Base-by-base conservation (phyloP, 805 yeast species). In the Zygosaccharomyces rouxii region DNA sequence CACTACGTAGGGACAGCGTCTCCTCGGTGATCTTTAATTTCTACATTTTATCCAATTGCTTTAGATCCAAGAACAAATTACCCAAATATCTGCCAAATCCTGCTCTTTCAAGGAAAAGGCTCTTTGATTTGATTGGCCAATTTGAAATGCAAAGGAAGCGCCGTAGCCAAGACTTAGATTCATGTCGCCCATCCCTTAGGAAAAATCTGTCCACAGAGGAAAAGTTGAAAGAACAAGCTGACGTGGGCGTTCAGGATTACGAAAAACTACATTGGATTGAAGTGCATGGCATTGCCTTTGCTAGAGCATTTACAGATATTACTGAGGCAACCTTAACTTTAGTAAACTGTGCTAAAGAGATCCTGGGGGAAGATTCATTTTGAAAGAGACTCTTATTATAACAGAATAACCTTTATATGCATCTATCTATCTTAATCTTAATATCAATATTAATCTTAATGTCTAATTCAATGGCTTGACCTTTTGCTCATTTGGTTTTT, bases 221-320 rank as follows among this genome's bases (percentile, higher is more conserved):
- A 25, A 49, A 49, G 25, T 26, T 55, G 22, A 29, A 18, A 19
- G 35, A 41, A n/a, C 44, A 41, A 35, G 23, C 9, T 21, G 44
- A 41, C 28, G 37, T 29, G 13, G 29, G 7, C 13, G 35, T 52
- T 22, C 46, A 48, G 23, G 51, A 47, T 35, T 26, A 48, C 25
- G 62, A 62, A 50, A 65, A 63, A 53, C 48, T 63, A 10, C 70
- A 74, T 50, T 76, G 79, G 80, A 68, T 70, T 7, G 72, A 71
- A 40, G 70, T 76, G 25, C 79, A 76, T 52, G 76, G 76, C 9
- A 68, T 75, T 64, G 78, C 78, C 0, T 75, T 75, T 55, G 69
- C 79, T 1, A 69, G 73, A 43, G 74, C 79, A 0, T 73, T 74
- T 50, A 75, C 79, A 0, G 68, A 69, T 18, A 70, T 75, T n/a